A percentile compares a stretch with the other conserved stretches of the same genome.
These are phyloP conservation scores for Pyracantha coccinea DNA, from an alignment of 331 rosid genomes.

Conservation along the genomic window DNA sequence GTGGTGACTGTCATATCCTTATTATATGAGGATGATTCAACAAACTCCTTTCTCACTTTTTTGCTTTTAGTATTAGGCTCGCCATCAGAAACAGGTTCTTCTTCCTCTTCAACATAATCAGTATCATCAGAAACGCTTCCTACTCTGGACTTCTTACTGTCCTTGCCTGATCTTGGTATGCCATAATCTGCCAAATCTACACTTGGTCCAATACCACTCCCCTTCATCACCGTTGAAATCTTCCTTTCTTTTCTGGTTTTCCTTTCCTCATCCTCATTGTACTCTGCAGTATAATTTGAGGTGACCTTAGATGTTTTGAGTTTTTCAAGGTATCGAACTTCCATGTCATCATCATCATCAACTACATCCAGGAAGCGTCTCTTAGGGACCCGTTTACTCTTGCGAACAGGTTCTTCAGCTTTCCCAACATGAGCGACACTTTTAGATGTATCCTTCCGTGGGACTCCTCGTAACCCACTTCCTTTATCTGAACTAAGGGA, in stretches of 20 bases:
- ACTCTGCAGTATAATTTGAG: slow-evolving; percentile 13
- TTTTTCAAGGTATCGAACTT: slow-evolving; percentile 34
- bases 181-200: slow-evolving; percentile 15
- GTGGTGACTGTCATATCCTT: slow-evolving; percentile 66
- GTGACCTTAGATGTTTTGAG: slow-evolving; percentile 22
- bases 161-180: slow-evolving; percentile 22
- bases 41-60: slow-evolving; percentile 52
- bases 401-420: slow-evolving; percentile 25
- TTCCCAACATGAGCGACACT: slow-evolving; percentile 4
- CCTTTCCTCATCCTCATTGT: slow-evolving; percentile 30
- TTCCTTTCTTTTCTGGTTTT: slow-evolving; percentile 24
- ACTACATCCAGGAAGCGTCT: slow-evolving; percentile 18
- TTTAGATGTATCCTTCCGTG: slow-evolving; percentile 7
- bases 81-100: slow-evolving; percentile 20
- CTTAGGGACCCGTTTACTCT: slow-evolving; percentile 34
- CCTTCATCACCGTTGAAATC: slow-evolving; percentile 26
- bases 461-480: neutral
- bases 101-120: slow-evolving; percentile 30
- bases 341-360: slow-evolving; percentile 20
- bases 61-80: slow-evolving; percentile 20
- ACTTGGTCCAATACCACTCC: slow-evolving; percentile 12
- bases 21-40: slow-evolving; percentile 49
- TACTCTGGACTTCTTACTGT: slow-evolving; percentile 22
- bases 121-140: slow-evolving; percentile 20
- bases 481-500: slow-evolving; percentile 20